phyloP scores from a whole-genome alignment of 164 flowering plant species.

The Paratinospora sagittata region DNA sequence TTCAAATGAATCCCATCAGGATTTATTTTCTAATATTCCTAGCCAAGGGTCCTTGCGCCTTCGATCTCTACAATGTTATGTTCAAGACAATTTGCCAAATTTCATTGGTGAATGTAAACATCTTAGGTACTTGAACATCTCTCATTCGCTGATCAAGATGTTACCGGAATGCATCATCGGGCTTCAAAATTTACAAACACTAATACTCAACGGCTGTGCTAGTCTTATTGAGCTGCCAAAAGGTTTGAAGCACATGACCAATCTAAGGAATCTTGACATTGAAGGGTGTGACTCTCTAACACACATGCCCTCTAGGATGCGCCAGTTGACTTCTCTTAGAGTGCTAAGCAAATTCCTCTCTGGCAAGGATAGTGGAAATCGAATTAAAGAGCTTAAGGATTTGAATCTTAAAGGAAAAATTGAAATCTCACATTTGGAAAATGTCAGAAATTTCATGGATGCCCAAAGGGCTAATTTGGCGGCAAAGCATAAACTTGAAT shows the following conservation, averaged over 20 bases:
- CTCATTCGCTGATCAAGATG: no score
- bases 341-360: background rate
- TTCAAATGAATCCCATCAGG: background rate
- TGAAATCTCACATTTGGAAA: background rate
- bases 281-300: background rate
- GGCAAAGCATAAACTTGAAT: background rate
- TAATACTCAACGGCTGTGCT: background rate
- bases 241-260: background rate
- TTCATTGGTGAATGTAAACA: background rate
- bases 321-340: background rate
- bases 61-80: background rate
- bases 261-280: background rate
- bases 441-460: background rate
- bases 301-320: background rate
- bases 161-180: no score
- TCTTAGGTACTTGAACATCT: background rate
- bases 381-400: background rate
- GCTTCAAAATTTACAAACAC: slow-evolving; percentile 3
- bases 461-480: background rate
- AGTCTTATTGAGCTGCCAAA: background rate
- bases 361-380: background rate
- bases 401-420: background rate
- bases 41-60: background rate
- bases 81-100: background rate
- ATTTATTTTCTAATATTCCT: background rate